These are phyloP conservation scores for Scenedesmus sp. DNA, from an alignment of 163 green algal species.

Conservation along the genomic window DNA sequence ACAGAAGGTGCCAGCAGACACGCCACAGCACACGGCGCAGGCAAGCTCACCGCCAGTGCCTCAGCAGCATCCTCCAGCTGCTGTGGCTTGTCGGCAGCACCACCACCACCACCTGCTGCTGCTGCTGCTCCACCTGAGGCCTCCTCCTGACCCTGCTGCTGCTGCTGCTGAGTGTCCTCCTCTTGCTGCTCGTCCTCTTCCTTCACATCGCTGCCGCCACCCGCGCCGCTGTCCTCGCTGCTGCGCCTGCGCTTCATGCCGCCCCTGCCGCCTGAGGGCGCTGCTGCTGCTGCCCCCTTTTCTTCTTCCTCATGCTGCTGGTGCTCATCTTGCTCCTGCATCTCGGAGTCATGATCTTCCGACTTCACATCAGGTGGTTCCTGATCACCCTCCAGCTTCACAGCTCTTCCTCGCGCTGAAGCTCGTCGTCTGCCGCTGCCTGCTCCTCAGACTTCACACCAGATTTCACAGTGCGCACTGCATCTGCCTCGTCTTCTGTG, in stretches of 20 bases:
- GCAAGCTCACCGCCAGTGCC: not conserved
- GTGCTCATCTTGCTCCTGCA: not conserved
- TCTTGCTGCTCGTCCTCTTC: constrained; percentile 7
- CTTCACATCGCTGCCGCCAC: not conserved
- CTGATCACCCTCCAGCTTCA: not conserved
- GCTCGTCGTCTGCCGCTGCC: not conserved
- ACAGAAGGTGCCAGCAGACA: no score
- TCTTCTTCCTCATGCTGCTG: constrained; percentile 2
- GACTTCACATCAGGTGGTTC: constrained; percentile 5
- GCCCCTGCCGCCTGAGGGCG: not conserved
- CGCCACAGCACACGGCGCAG: not conserved
- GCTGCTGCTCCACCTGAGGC: constrained; percentile 1
- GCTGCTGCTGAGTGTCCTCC: not conserved
- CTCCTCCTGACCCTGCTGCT: constrained; percentile 8
- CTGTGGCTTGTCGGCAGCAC: not conserved
- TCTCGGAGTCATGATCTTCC: constrained; percentile 2
- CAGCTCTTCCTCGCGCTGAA: not conserved
- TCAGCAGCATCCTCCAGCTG: constrained; percentile 9
- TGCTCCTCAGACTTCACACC: constrained; percentile 1
- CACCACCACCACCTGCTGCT: not conserved
- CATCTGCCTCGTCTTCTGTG: not conserved
- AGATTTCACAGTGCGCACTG: not conserved
- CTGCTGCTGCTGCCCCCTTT: not conserved
- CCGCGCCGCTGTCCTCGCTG: not conserved
- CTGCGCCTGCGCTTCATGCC: not conserved